Base-by-base conservation (phyloP, 257 asterid genomes). In the Scutellaria baicalensis region DNA sequence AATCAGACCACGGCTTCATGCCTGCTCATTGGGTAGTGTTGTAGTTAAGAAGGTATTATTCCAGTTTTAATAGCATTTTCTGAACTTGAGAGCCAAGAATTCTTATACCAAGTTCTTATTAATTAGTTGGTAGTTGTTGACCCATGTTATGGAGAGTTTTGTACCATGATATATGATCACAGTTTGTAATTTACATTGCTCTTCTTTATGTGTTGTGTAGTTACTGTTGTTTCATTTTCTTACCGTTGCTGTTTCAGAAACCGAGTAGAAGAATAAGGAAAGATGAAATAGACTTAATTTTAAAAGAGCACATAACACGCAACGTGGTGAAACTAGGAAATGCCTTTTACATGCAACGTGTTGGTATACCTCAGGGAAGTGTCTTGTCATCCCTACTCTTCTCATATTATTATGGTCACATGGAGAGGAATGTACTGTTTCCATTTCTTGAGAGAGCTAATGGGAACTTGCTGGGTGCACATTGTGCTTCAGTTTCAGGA, bases 301-400 rank as follows among this genome's bases (percentile, higher is more conserved):
- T 93, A 49, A 73, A 78, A 64, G 93, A 93, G 84, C 97, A 91
- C 84, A 81, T 91, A 60, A 80, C 71, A 54, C 77, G 79, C 71
- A 91, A 91, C 45, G 80, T 91, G 81, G 86, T 93, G 70, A 82
- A 73, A 31, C 50, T 91, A 9, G 83, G 76, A 39, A 61, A 60
- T 69, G 82, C 58, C 42, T 84, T 87, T 79, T 93, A 79, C 87
- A 72, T 78, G 83, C 99, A 93, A 82, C 62, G 57, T 20, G 79
- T 89, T 45, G 99, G 99, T 62, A 93, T 93, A 77, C 89, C 99
- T 47, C 99, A 93, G 76, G 99, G 99, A 60, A 84, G 99, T 77
- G 74, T 89, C 70, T 39, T 91, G 66, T 93, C 99, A 50, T 50
- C 97, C 71, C 74, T 91, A 77, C 93, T 93, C 33, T 93, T 96